Percentiles rank a stretch among this genome's conserved stretches.
Conservation (phyloP, 345 rosid genomes). For the Corymbia maculata region DNA sequence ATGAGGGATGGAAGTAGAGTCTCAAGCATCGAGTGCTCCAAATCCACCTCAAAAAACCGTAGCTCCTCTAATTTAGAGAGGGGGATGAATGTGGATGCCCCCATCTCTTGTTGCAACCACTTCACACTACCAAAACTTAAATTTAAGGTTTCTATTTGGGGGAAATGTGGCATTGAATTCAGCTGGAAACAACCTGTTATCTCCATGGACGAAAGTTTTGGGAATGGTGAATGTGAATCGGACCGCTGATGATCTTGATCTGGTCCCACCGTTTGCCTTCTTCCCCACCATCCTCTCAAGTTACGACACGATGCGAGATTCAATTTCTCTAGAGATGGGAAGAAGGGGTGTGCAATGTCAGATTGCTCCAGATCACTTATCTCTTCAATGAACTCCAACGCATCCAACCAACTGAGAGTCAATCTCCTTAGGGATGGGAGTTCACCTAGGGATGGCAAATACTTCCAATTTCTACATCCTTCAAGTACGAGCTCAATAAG, state of each 20-base stretch:
- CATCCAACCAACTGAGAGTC: not conserved
- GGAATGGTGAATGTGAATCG: not conserved
- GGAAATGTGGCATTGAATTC: not conserved
- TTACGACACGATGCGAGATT: rapidly evolving
- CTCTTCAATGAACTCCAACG: not conserved
- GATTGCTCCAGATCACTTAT: not conserved
- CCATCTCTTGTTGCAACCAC: not conserved
- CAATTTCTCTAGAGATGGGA: not conserved
- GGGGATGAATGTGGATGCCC: not conserved
- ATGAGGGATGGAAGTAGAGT: not conserved
- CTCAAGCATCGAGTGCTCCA: not conserved
- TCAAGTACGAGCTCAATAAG: not conserved
- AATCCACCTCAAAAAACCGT: rapidly evolving
- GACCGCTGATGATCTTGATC: not conserved
- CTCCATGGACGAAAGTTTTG: not conserved
- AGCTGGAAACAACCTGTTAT: not conserved
- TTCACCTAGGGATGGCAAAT: not conserved
- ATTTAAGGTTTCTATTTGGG: rapidly evolving
- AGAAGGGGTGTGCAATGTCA: rapidly evolving
- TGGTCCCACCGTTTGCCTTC: not conserved
- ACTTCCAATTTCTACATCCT: not conserved
- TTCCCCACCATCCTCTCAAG: not conserved
- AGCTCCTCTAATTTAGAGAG: rapidly evolving
- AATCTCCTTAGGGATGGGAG: not conserved
- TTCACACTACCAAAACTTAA: not conserved